Evolutionary conservation across 306 rosid species (phyloP).

Genomic region (Malus sylvestris): DNA sequence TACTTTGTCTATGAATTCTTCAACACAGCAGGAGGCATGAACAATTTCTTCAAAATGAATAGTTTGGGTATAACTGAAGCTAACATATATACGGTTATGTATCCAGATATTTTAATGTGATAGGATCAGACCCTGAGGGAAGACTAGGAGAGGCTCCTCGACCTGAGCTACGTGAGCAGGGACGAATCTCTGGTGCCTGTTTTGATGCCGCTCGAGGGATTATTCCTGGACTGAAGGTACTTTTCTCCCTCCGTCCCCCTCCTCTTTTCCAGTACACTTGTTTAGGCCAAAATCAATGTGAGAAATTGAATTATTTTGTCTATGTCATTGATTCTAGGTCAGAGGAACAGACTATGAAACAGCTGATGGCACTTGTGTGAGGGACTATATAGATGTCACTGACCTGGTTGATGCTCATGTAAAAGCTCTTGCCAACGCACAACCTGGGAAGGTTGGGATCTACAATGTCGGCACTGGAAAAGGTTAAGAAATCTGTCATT

Average conservation of each 20-base stretch:
- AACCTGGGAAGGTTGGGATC: constrained; percentile 66
- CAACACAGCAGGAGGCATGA: neutral
- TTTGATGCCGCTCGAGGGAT: constrained; percentile 82
- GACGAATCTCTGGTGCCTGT: constrained; percentile 90
- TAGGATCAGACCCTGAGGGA: constrained; percentile 91
- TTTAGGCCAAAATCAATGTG: neutral
- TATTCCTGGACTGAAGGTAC: constrained; percentile 68
- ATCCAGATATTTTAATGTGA: constrained; percentile 80
- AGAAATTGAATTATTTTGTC: neutral
- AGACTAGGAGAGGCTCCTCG: constrained; percentile 90
- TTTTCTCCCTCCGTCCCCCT: neutral
- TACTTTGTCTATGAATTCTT: neutral
- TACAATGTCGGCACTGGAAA: constrained; percentile 95
- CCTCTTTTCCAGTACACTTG: neutral
- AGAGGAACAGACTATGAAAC: constrained; percentile 82
- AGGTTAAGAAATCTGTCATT: constrained; percentile 37
- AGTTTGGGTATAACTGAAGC: neutral
- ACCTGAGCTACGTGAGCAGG: constrained; percentile 85
- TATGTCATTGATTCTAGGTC: constrained; percentile 40
- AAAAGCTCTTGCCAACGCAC: constrained; percentile 77
- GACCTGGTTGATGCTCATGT: constrained; percentile 97
- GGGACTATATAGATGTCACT: constrained; percentile 90
- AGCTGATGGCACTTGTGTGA: constrained; percentile 75
- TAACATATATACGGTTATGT: neutral
- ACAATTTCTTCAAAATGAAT: neutral